phyloP scores from a whole-genome alignment of 208 protist species.

The Acanthamoeba comandoni region DNA sequence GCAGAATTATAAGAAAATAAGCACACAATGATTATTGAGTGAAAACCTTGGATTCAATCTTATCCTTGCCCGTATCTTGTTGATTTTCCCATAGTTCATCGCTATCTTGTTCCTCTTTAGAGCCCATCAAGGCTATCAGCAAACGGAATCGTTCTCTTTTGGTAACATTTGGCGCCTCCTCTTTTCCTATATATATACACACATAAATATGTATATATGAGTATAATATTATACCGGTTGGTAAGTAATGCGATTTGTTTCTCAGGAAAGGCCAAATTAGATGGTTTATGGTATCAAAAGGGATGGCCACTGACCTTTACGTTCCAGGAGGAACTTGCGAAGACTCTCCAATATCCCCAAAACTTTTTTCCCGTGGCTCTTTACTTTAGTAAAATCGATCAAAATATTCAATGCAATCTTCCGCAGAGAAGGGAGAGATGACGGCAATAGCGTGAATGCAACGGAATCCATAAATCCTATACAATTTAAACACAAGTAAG shows the following conservation, averaged over 20 bases:
- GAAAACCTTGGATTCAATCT: too few species aligned
- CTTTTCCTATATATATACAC: not conserved
- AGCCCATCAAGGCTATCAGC: conserved; percentile 31
- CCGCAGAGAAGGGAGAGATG: not conserved
- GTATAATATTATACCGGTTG: too few species aligned
- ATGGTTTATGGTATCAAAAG: too few species aligned
- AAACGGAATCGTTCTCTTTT: conserved; percentile 44
- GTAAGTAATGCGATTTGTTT: too few species aligned
- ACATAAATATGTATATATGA: too few species aligned
- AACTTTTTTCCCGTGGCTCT: conserved; percentile 38
- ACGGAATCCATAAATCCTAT: conserved; percentile 9
- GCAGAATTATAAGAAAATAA: too few species aligned
- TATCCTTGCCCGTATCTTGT: not conserved
- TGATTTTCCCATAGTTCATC: conserved; percentile 38
- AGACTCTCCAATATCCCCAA: too few species aligned
- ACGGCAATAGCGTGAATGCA: conserved; percentile 37
- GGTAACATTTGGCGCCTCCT: conserved; percentile 22
- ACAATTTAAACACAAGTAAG: not conserved
- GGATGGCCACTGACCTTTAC: too few species aligned
- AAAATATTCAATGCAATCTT: conserved; percentile 55
- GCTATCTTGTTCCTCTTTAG: conserved; percentile 17
- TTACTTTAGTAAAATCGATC: conserved; percentile 21
- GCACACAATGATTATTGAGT: too few species aligned
- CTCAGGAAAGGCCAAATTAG: too few species aligned
- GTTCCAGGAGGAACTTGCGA: too few species aligned